phyloP scores from a whole-genome alignment of 2,329 filamentous ascomycete species.

The Monosporascus sp. region DNA sequence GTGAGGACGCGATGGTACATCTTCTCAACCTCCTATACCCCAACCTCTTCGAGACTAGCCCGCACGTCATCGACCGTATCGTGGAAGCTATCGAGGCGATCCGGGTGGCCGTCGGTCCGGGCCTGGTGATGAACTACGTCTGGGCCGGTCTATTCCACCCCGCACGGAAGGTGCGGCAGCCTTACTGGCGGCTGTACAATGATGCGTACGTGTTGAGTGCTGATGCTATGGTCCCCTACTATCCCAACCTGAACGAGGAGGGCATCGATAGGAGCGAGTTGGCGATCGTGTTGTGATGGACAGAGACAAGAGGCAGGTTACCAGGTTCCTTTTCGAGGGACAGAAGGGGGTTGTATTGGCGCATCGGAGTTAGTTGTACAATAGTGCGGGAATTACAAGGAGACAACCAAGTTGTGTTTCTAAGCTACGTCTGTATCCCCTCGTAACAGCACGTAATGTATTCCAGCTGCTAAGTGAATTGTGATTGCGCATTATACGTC shows the following conservation, averaged over 20 bases:
- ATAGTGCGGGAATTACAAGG: background rate
- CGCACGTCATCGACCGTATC: slow-evolving; percentile 96
- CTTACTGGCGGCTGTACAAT: slow-evolving; percentile 97
- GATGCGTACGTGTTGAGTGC: slow-evolving; percentile 92
- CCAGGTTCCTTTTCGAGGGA: background rate
- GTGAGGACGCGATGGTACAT: slow-evolving; percentile 98
- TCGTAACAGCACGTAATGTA: too few relatives aligned
- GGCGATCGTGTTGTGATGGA: slow-evolving; percentile 67
- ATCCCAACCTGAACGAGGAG: slow-evolving; percentile 80
- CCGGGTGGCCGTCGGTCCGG: slow-evolving; percentile 86
- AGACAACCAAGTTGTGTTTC: background rate
- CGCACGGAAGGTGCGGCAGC: slow-evolving; percentile 85
- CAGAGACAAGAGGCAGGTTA: background rate
- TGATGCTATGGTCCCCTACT: slow-evolving; percentile 95
- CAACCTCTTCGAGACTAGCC: slow-evolving; percentile 95
- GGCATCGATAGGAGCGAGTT: slow-evolving; percentile 74
- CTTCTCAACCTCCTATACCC: slow-evolving; percentile 93
- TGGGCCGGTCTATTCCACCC: slow-evolving; percentile 98
- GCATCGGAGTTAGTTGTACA: background rate
- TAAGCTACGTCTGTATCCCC: too few relatives aligned
- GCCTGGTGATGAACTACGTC: slow-evolving; percentile 93
- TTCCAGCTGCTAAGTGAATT: too few relatives aligned
- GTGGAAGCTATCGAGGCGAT: slow-evolving; percentile 97
- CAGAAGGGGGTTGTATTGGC: background rate
- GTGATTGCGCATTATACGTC: too few relatives aligned